A percentile compares a stretch with the other conserved stretches of the same genome.
Evolutionary conservation across 2,329 filamentous ascomycete genomes (phyloP).

Genomic region (Hypocreales sp.): DNA sequence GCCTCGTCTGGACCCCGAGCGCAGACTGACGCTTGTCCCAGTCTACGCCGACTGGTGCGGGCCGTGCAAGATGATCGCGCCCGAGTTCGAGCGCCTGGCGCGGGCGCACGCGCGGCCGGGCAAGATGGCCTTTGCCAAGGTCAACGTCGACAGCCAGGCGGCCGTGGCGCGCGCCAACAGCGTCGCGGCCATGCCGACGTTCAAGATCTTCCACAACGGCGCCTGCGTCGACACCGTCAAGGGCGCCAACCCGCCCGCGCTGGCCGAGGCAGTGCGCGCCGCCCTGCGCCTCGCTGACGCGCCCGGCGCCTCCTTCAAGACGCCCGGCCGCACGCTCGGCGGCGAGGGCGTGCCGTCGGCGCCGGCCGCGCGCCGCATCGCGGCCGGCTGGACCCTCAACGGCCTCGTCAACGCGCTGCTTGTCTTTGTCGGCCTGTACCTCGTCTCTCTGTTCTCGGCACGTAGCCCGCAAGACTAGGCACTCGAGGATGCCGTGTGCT

Average conservation of each 20-base stretch:
- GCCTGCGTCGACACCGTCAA: conserved; percentile 58
- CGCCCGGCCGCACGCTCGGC: conserved; percentile 42
- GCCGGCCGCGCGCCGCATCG: conserved; percentile 9
- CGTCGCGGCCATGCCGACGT: conserved; percentile 84
- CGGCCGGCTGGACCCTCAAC: conserved; percentile 10
- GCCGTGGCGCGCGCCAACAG: conserved; percentile 63
- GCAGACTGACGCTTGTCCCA: conserved; percentile 22
- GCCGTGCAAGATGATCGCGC: conserved; percentile 84
- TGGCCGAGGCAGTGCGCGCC: conserved; percentile 64
- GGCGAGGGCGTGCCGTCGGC: conserved; percentile 12
- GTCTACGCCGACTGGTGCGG: conserved; percentile 95
- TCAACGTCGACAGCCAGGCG: conserved; percentile 75
- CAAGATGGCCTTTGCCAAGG: conserved; percentile 77
- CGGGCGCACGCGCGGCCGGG: conserved; percentile 65
- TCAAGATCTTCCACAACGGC: conserved; percentile 74
- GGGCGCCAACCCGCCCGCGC: conserved; percentile 64
- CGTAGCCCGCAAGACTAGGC: conserved; percentile 16
- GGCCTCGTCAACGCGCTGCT: conserved; percentile 32
- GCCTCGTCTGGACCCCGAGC: conserved; percentile 1
- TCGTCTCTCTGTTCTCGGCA: conserved; percentile 45
- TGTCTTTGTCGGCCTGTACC: conserved; percentile 43
- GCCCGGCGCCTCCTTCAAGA: conserved; percentile 30
- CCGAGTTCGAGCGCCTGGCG: conserved; percentile 73
- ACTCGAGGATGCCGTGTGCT: too few relatives aligned
- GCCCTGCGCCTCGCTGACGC: conserved; percentile 37